A percentile compares a stretch with the other conserved stretches of the same genome.
Conservation (phyloP, 306 rosid species). For the Vigna reflexopilosa region DNA sequence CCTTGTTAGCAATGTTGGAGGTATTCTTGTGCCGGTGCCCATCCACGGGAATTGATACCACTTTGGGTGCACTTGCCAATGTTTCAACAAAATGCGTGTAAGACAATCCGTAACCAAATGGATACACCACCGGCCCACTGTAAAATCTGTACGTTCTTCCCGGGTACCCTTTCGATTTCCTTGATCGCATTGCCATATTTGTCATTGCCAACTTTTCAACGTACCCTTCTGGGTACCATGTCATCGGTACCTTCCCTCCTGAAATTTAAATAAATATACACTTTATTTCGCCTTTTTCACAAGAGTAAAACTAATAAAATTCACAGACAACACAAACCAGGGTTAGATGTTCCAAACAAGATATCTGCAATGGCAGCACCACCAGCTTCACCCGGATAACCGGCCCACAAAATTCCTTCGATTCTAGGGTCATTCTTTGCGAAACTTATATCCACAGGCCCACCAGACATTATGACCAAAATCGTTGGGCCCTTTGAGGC, state of each 20-base stretch:
- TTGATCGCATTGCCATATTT: constrained; percentile 75
- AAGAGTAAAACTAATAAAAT: not conserved
- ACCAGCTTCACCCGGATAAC: constrained; percentile 89
- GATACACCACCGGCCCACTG: constrained; percentile 77
- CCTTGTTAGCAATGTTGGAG: constrained; percentile 52
- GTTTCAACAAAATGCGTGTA: constrained; percentile 65
- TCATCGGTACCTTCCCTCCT: constrained; percentile 83
- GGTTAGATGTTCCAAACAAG: constrained; percentile 66
- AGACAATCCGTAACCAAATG: constrained; percentile 76
- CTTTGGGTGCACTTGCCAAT: constrained; percentile 59
- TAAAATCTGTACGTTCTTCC: constrained; percentile 90
- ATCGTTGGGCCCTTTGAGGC: constrained; percentile 72
- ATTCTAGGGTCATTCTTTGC: constrained; percentile 66
- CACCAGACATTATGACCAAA: constrained; percentile 83
- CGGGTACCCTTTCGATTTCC: constrained; percentile 55
- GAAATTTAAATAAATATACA: constrained; percentile 13
- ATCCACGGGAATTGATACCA: constrained; percentile 55
- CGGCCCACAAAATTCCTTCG: constrained; percentile 72
- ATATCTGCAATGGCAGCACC: constrained; percentile 82
- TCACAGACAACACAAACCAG: constrained; percentile 46
- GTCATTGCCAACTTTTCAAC: constrained; percentile 71
- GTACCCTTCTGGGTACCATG: constrained; percentile 86
- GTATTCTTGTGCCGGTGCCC: constrained; percentile 56
- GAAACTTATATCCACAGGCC: constrained; percentile 76
- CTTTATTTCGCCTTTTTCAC: not conserved